Evolutionary conservation across 345 rosid species (phyloP), one percentile per base, ranked within the genome.

Genomic region (Zanthoxylum bungeanum): DNA sequence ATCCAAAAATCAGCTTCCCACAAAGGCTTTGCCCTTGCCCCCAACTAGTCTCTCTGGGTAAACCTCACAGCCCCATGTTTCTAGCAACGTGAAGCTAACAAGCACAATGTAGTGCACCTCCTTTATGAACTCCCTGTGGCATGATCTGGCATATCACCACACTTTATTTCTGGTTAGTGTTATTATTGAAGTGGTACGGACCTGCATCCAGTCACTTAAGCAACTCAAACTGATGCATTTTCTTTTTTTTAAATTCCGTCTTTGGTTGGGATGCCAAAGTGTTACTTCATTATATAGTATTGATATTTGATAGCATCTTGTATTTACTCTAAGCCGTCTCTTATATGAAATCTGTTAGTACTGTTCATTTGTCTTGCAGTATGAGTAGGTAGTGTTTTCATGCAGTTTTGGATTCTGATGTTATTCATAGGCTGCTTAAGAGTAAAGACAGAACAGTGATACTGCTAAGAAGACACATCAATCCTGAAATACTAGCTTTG

Each of bases 1-100:
- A 2, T 73, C 80, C 40, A 66, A 68, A 7, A 76, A 73, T 71
- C 73, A 70, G 68, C 72, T 80, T 60, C 75, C 71, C 4, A 65
- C 56, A 22, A 85, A 76, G 82, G 82, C 89, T 36, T 75, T 80
- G 70, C 84, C 89, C 56, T 66, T 86, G 77, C 83, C 88, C 31
- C 79, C 71, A 7, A 64, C 73, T 24, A 74, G 51, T 64, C 46
- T 40, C 61, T 60, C 80, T 37, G 58, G 64, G 39, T 61, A 73
- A 82, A 69, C 49, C 42, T 61, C 49, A 22, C 25, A 56, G 42
- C 66, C 53, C 42, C 52, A 68, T 12, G 30, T 59, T 73, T 75
- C 77, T 68, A 11, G 53, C 37, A 60, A 68, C 61, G 60, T 33
- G 42, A 71, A 68, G 60, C 50, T 21, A 67, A 50, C 61, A 62